phyloP scores from a whole-genome alignment of 352 stramenopile species.

The Plasmopara viticola region DNA sequence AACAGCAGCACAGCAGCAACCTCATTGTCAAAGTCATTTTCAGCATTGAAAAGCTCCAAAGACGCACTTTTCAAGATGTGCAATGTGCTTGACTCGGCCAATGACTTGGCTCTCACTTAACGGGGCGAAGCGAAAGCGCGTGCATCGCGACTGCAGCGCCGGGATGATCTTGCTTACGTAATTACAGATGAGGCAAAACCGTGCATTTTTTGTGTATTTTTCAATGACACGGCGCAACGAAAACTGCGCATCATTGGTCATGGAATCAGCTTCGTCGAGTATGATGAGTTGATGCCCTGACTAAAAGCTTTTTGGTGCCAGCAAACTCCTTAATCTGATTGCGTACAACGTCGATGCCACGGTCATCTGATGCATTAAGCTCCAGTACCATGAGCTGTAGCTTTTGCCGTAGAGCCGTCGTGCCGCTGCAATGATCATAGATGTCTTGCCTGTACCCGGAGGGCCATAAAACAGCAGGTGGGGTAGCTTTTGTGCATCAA shows the following conservation, averaged over 20 bases:
- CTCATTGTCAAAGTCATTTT: slow-evolving; percentile 1
- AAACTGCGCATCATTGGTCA: slow-evolving; percentile 97
- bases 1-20: neutral
- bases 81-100: slow-evolving; percentile 79
- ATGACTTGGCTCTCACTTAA: slow-evolving; percentile 66
- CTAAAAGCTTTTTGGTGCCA: slow-evolving; percentile 95
- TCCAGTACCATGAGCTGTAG: slow-evolving; percentile 94
- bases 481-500: slow-evolving; percentile 94
- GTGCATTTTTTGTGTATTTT: slow-evolving; percentile 97
- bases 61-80: slow-evolving; percentile 69
- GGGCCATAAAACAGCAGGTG: slow-evolving; percentile 97
- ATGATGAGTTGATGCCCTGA: slow-evolving; percentile 96
- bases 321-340: slow-evolving; percentile 99
- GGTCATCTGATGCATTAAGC: slow-evolving; percentile 97
- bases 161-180: slow-evolving; percentile 99
- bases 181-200: slow-evolving; percentile 99
- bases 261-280: slow-evolving; percentile 97
- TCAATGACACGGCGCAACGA: slow-evolving; percentile 95
- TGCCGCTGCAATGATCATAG: slow-evolving; percentile 94
- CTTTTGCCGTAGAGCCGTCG: slow-evolving; percentile 93
- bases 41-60: neutral
- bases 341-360: slow-evolving; percentile 95
- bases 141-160: slow-evolving; percentile 95
- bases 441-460: slow-evolving; percentile 96
- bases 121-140: slow-evolving; percentile 83